These are phyloP conservation scores for Hordeum marinum DNA, from an alignment of 176 grass and related monocot genomes.

Conservation along the genomic window DNA sequence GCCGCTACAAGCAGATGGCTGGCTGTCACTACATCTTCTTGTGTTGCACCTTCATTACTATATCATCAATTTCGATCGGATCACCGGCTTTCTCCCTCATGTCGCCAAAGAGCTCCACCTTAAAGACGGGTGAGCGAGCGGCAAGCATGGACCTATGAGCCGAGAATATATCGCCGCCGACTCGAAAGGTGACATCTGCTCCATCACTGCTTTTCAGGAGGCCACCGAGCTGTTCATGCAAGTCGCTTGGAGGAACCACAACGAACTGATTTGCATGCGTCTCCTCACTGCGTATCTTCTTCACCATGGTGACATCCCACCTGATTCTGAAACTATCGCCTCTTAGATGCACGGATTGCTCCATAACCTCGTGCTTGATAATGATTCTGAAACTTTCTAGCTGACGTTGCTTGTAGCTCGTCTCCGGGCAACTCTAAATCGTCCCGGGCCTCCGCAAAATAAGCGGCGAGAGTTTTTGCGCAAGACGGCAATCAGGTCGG, in stretches of 20 bases:
- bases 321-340: too few relatives aligned
- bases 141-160: neutral
- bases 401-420: too few relatives aligned
- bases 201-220: neutral
- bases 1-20: conserved; percentile 40
- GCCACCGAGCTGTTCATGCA: neutral
- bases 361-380: neutral
- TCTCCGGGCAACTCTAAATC: too few relatives aligned
- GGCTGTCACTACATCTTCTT: neutral
- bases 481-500: too few relatives aligned
- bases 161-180: neutral
- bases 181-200: neutral
- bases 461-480: too few relatives aligned
- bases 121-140: neutral
- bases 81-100: neutral
- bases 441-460: too few relatives aligned
- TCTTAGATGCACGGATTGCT: too few relatives aligned
- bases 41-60: neutral
- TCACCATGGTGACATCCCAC: too few relatives aligned
- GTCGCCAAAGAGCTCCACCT: neutral
- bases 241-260: neutral
- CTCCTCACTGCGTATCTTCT: too few relatives aligned
- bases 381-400: too few relatives aligned
- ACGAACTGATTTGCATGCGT: too few relatives aligned
- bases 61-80: neutral